Evolutionary conservation across 2,329 filamentous ascomycete species (phyloP).

Genomic region (Lasiodiplodia hormozganensis): DNA sequence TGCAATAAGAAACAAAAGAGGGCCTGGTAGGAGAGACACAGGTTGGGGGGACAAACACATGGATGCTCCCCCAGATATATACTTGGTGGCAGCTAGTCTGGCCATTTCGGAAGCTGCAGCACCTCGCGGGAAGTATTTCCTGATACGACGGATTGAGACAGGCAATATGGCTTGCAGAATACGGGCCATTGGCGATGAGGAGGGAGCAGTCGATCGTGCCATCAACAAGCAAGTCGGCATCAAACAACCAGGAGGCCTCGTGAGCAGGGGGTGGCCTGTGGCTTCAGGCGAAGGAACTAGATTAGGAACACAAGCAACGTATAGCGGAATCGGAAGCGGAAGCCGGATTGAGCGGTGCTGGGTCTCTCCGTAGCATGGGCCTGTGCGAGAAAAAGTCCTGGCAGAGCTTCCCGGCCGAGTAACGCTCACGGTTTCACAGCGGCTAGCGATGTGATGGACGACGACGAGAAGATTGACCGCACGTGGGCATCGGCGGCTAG

Average conservation of each 20-base stretch:
- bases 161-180: background rate
- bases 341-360: background rate
- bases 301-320: too few species aligned
- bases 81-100: background rate
- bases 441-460: too few species aligned
- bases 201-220: background rate
- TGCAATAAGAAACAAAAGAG: background rate
- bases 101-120: background rate
- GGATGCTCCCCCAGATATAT: background rate
- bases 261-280: background rate
- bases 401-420: constrained; percentile 6
- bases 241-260: constrained; percentile 12
- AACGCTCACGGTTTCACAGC: background rate
- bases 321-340: constrained; percentile 1
- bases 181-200: background rate
- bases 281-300: too few species aligned
- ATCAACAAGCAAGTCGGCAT: background rate
- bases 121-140: background rate
- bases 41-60: background rate
- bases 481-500: constrained; percentile 3
- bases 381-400: background rate
- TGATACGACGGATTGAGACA: constrained; percentile 4
- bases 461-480: too few species aligned
- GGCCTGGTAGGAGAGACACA: background rate
- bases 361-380: background rate